Conservation (phyloP, 1,284 basidiomycete species). For the Marasmius oreades region DNA sequence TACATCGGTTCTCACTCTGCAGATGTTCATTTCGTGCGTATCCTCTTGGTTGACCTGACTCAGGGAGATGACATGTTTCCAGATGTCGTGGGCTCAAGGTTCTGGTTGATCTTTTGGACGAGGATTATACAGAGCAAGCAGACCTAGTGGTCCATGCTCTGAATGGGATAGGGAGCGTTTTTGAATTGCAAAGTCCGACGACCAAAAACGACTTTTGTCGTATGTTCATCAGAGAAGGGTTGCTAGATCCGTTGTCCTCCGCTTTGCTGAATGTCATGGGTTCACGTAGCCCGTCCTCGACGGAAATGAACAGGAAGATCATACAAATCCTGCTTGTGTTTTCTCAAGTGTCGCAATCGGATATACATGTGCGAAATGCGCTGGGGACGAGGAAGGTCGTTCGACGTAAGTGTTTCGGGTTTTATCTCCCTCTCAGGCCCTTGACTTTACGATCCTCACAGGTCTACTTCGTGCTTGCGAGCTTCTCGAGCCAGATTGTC, state of each 20-base stretch:
- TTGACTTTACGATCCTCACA: conserved; percentile 27
- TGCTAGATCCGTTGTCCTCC: conserved; percentile 89
- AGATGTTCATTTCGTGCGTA: conserved; percentile 95
- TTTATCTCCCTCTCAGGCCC: neutral
- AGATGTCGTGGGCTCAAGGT: conserved; percentile 93
- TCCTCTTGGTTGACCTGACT: neutral
- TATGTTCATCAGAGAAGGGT: conserved; percentile 95
- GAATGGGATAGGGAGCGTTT: conserved; percentile 92
- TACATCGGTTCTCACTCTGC: conserved; percentile 87
- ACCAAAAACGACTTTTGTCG: conserved; percentile 98
- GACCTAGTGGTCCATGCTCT: conserved; percentile 93
- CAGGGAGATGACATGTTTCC: conserved; percentile 8
- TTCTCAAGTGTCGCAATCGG: conserved; percentile 93
- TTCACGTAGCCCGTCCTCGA: conserved; percentile 61
- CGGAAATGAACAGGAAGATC: conserved; percentile 83
- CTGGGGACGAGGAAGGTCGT: conserved; percentile 88
- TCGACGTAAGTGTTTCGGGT: conserved; percentile 58
- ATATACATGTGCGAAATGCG: conserved; percentile 88
- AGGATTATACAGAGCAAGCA: conserved; percentile 87
- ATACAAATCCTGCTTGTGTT: conserved; percentile 91
- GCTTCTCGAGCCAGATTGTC: conserved; percentile 76
- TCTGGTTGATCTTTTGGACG: conserved; percentile 93
- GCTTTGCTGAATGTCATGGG: conserved; percentile 87
- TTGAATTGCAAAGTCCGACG: conserved; percentile 92
- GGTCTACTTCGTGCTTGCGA: conserved; percentile 84